Evolutionary conservation across 2,329 filamentous ascomycete species (phyloP).

Genomic region (Ascochyta clinopodiicola): DNA sequence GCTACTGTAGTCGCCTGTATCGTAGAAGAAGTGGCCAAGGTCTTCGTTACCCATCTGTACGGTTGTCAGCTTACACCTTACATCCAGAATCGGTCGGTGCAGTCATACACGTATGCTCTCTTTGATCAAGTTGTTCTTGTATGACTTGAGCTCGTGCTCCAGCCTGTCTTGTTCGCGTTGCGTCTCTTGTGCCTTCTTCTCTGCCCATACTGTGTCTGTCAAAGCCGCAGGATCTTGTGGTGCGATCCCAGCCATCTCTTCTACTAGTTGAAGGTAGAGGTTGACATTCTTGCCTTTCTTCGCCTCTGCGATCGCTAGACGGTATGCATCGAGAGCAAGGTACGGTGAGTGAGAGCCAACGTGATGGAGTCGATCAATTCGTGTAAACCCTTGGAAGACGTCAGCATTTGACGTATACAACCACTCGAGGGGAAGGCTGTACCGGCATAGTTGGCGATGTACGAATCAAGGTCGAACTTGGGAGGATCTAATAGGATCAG

Average conservation of each 20-base stretch:
- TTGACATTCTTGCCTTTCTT: slow-evolving; percentile 76
- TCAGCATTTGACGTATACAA: neutral
- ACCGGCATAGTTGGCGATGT: slow-evolving; percentile 90
- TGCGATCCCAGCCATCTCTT: slow-evolving; percentile 67
- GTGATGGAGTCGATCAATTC: slow-evolving; percentile 78
- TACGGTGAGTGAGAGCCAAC: slow-evolving; percentile 81
- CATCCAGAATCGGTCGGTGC: neutral
- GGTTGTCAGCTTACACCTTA: slow-evolving; percentile 9
- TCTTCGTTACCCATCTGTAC: slow-evolving; percentile 91
- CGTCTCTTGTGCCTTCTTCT: slow-evolving; percentile 69
- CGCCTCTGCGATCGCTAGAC: slow-evolving; percentile 76
- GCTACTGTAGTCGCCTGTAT: slow-evolving; percentile 73
- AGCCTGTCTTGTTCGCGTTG: slow-evolving; percentile 75
- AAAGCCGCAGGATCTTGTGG: slow-evolving; percentile 72
- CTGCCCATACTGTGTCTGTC: slow-evolving; percentile 77
- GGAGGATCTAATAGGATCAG: slow-evolving; percentile 67
- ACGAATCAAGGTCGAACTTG: slow-evolving; percentile 89
- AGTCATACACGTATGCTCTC: slow-evolving; percentile 85
- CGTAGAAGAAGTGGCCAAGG: slow-evolving; percentile 81
- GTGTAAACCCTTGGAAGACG: slow-evolving; percentile 70
- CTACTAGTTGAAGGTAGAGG: slow-evolving; percentile 73
- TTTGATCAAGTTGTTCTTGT: slow-evolving; percentile 97
- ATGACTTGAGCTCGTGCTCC: slow-evolving; percentile 84
- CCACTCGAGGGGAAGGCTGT: slow-evolving; percentile 25
- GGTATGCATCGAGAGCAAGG: slow-evolving; percentile 80